phyloP scores from a whole-genome alignment of 306 rosid genomes.

The Parietaria judaica region DNA sequence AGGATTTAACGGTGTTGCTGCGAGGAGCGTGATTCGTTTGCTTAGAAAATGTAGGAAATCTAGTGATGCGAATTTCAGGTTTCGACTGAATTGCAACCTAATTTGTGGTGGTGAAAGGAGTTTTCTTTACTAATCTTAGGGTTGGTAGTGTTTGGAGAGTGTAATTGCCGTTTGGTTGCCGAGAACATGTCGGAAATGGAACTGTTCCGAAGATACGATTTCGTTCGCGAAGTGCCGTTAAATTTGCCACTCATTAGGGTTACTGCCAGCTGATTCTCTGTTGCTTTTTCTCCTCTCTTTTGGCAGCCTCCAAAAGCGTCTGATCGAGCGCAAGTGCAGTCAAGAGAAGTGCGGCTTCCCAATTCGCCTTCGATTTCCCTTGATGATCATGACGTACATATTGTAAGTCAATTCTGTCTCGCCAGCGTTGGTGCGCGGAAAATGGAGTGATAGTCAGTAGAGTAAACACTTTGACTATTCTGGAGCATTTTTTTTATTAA shows the following conservation, averaged over 20 bases:
- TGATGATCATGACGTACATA: conserved; percentile 80
- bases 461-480: background rate
- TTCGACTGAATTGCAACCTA: too few species aligned
- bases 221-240: too few species aligned
- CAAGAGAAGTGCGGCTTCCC: conserved; percentile 62
- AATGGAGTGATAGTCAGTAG: background rate
- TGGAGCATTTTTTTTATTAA: background rate
- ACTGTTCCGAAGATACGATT: background rate
- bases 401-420: conserved; percentile 40
- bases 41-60: background rate
- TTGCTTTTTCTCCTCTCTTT: background rate
- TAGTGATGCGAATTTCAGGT: too few species aligned
- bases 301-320: conserved; percentile 71
- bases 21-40: background rate
- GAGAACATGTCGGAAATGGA: conserved; percentile 4
- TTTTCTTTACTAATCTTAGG: too few species aligned
- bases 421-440: background rate
- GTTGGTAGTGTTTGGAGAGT: too few species aligned
- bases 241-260: background rate
- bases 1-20: background rate
- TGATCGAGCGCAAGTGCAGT: conserved; percentile 79
- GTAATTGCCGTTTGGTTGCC: background rate
- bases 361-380: conserved; percentile 71
- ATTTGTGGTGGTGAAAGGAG: too few species aligned
- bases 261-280: background rate